phyloP scores from a whole-genome alignment of 768 basidiomycete genomes.

The Tricholoma hemisulphureum region DNA sequence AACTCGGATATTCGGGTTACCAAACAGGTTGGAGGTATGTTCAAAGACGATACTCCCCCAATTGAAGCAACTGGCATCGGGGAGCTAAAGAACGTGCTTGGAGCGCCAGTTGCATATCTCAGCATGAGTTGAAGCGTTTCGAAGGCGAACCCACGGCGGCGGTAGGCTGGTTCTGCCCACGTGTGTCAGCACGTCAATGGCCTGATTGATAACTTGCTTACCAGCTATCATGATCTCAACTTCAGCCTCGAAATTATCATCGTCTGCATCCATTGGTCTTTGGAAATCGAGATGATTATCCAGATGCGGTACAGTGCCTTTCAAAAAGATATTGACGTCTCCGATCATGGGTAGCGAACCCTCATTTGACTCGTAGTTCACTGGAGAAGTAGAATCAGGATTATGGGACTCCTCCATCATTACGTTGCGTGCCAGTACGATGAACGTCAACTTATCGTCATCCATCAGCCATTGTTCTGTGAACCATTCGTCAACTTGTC shows the following conservation, averaged over 20 bases:
- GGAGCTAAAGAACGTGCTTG: slow-evolving; percentile 23
- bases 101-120: slow-evolving; percentile 58
- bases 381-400: slow-evolving; percentile 6
- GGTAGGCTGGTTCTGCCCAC: slow-evolving; percentile 56
- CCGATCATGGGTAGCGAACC: slow-evolving; percentile 69
- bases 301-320: slow-evolving; percentile 39
- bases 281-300: slow-evolving; percentile 1
- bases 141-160: slow-evolving; percentile 65
- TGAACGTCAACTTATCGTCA: slow-evolving; percentile 90
- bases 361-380: background rate
- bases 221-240: slow-evolving; percentile 94
- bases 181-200: too few relatives aligned
- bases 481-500: background rate
- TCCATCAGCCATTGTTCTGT: slow-evolving; percentile 85
- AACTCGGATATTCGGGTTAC: slow-evolving; percentile 69
- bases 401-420: background rate
- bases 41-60: slow-evolving; percentile 32
- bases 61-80: slow-evolving; percentile 2
- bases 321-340: slow-evolving; percentile 89
- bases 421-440: slow-evolving; percentile 60
- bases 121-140: slow-evolving; percentile 67
- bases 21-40: slow-evolving; percentile 45
- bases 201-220: too few relatives aligned
- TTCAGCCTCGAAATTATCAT: slow-evolving; percentile 65
- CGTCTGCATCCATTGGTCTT: slow-evolving; percentile 21